Evolutionary conservation across 306 rosid species (phyloP).

Genomic region (Datisca glomerata): DNA sequence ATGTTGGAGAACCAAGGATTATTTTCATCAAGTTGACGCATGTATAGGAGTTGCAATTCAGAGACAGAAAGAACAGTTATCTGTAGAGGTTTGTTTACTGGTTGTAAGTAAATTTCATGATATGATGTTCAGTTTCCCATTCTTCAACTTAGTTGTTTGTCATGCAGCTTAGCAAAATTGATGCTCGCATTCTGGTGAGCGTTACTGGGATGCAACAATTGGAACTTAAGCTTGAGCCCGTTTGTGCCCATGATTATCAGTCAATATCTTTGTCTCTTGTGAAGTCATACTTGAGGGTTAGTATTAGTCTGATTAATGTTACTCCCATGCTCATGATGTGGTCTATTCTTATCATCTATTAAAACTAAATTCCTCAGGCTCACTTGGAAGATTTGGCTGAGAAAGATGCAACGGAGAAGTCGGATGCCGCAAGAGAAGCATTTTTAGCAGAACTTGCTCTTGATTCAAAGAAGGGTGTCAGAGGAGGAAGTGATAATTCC

Average conservation of each 20-base stretch:
- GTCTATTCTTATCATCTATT: too few relatives aligned
- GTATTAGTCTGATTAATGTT: constrained; percentile 27
- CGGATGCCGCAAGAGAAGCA: constrained; percentile 94
- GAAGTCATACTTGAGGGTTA: constrained; percentile 80
- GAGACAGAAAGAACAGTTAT: constrained; percentile 70
- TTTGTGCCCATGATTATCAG: constrained; percentile 72
- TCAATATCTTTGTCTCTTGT: constrained; percentile 72
- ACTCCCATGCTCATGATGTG: too few relatives aligned
- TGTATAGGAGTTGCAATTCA: constrained; percentile 73
- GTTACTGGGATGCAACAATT: constrained; percentile 72
- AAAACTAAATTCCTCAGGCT: constrained; percentile 29
- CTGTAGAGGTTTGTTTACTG: constrained; percentile 60
- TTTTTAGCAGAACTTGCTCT: constrained; percentile 93
- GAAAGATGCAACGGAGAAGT: constrained; percentile 86
- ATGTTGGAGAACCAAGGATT: constrained; percentile 76
- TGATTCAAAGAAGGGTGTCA: constrained; percentile 63
- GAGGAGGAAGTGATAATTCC: constrained; percentile 57
- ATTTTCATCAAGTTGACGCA: constrained; percentile 63
- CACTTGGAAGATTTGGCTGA: constrained; percentile 89
- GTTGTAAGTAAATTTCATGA: constrained; percentile 10
- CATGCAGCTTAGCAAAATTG: constrained; percentile 82
- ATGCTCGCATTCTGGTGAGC: constrained; percentile 61
- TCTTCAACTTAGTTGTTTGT: constrained; percentile 24
- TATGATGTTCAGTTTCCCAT: constrained; percentile 10
- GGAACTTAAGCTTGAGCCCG: constrained; percentile 71